A percentile compares a stretch with the other conserved stretches of the same genome.
Conservation (phyloP, 768 basidiomycete species). For the Hebeloma cylindrosporum region DNA sequence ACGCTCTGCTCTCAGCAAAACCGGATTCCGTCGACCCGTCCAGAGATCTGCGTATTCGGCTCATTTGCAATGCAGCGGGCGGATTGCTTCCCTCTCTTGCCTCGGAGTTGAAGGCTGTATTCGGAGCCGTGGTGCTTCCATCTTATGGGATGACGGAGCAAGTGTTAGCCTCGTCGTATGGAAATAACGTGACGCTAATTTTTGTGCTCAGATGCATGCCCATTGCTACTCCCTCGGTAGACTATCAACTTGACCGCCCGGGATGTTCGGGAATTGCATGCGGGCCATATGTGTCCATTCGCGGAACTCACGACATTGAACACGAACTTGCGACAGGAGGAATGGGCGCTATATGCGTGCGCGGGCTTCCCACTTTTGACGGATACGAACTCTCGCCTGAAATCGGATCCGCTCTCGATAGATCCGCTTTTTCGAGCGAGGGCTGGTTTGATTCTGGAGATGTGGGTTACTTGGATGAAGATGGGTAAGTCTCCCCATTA, state of each 20-base stretch:
- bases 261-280: slow-evolving; percentile 50
- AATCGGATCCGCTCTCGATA: slow-evolving; percentile 41
- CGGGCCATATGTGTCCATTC: slow-evolving; percentile 47
- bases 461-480: slow-evolving; percentile 45
- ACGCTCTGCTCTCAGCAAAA: slow-evolving; percentile 44
- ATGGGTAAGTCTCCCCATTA: slow-evolving; percentile 31
- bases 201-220: slow-evolving; percentile 44
- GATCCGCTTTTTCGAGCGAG: slow-evolving; percentile 46
- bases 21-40: slow-evolving; percentile 31
- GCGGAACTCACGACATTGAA: slow-evolving; percentile 36
- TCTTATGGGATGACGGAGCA: slow-evolving; percentile 62
- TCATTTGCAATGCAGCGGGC: slow-evolving; percentile 53
- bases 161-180: slow-evolving; percentile 11
- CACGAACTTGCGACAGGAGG: slow-evolving; percentile 37
- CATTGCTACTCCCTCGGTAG: slow-evolving; percentile 43
- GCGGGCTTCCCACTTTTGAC: slow-evolving; percentile 52
- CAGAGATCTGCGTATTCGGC: slow-evolving; percentile 40
- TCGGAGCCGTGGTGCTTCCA: slow-evolving; percentile 54
- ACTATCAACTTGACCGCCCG: slow-evolving; percentile 45
- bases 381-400: slow-evolving; percentile 51
- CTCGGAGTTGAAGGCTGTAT: slow-evolving; percentile 44
- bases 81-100: slow-evolving; percentile 55
- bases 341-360: slow-evolving; percentile 53
- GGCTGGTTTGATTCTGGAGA: slow-evolving; percentile 58
- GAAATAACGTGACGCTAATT: slow-evolving; percentile 3